phyloP scores from a whole-genome alignment of 1,139 yeast genomes.

The Arxiozyma heterogenica region DNA sequence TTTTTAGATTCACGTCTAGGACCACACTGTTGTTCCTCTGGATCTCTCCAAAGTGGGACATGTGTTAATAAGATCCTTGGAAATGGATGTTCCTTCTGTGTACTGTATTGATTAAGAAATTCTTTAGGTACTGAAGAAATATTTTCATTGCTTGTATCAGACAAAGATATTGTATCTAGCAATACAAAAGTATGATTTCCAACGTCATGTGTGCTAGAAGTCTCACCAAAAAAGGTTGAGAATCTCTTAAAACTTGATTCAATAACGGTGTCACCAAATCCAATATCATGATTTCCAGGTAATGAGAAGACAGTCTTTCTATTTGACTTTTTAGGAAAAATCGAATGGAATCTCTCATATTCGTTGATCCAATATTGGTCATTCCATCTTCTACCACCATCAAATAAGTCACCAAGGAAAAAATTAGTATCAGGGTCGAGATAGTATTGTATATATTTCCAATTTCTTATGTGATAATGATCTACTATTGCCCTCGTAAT shows the following conservation, averaged over 20 bases:
- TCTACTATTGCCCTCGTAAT: slow-evolving; percentile 46
- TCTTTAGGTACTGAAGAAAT: slow-evolving; percentile 37
- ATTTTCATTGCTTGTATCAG: slow-evolving; percentile 39
- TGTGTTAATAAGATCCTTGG: slow-evolving; percentile 73
- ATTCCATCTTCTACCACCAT: slow-evolving; percentile 90
- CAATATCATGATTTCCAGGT: slow-evolving; percentile 96
- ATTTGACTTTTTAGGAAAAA: slow-evolving; percentile 45
- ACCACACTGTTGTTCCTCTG: slow-evolving; percentile 51
- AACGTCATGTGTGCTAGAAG: slow-evolving; percentile 45
- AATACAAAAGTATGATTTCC: slow-evolving; percentile 76
- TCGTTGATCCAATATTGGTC: slow-evolving; percentile 66
- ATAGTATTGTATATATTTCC: slow-evolving; percentile 47
- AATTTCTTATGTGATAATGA: slow-evolving; percentile 70
- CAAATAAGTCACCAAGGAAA: slow-evolving; percentile 85
- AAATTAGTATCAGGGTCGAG: slow-evolving; percentile 69
- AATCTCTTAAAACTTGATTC: slow-evolving; percentile 54
- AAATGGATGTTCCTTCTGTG: slow-evolving; percentile 27
- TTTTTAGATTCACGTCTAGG: slow-evolving; percentile 53
- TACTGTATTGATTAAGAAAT: slow-evolving; percentile 25
- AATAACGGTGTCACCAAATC: slow-evolving; percentile 64
- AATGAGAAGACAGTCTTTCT: slow-evolving; percentile 48
- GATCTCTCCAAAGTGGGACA: slow-evolving; percentile 65
- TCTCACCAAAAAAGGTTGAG: slow-evolving; percentile 59
- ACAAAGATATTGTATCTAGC: slow-evolving; percentile 72
- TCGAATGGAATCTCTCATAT: slow-evolving; percentile 51